Evolutionary conservation across 139 green algal species (phyloP).

Genomic region (Chlamydomonas sp.): DNA sequence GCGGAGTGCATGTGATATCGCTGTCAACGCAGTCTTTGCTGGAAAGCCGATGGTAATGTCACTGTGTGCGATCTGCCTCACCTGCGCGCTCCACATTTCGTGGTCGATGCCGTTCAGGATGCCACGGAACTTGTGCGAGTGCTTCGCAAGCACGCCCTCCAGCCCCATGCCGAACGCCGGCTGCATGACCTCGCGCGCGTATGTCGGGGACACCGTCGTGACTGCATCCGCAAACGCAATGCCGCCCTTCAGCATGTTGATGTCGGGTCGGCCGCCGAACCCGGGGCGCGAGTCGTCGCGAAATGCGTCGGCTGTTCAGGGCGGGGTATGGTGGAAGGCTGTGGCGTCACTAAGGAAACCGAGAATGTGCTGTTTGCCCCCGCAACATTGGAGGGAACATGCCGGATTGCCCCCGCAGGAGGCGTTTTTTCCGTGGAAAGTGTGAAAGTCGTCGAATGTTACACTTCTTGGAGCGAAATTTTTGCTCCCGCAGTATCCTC

Average conservation of each 20-base stretch:
- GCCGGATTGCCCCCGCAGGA: too few species aligned
- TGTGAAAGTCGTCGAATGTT: too few species aligned
- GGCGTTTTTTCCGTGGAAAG: too few species aligned
- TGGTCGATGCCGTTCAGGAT: slow-evolving; percentile 94
- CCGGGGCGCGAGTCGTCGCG: slow-evolving; percentile 27
- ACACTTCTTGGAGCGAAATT: too few species aligned
- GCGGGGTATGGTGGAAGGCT: too few species aligned
- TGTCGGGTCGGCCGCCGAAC: slow-evolving; percentile 12
- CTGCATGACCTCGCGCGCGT: slow-evolving; percentile 73
- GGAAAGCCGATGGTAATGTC: too few species aligned
- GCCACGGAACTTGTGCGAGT: slow-evolving; percentile 46
- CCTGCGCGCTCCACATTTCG: slow-evolving; percentile 88
- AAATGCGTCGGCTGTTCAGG: slow-evolving; percentile 18
- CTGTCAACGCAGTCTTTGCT: too few species aligned
- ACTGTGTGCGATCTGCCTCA: slow-evolving; percentile 36
- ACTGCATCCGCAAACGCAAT: slow-evolving; percentile 58
- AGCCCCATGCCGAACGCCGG: background rate
- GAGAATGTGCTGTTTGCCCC: too few species aligned
- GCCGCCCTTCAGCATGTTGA: slow-evolving; percentile 41
- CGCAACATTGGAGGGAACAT: too few species aligned
- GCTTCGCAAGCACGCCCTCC: slow-evolving; percentile 15
- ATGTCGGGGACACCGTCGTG: slow-evolving; percentile 93
- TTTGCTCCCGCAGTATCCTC: too few species aligned
- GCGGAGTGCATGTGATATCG: too few species aligned
- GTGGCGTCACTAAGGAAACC: too few species aligned